A percentile compares a stretch with the other conserved stretches of the same genome.
Conservation (phyloP, 345 rosid species). For the Trapa bicornis region DNA sequence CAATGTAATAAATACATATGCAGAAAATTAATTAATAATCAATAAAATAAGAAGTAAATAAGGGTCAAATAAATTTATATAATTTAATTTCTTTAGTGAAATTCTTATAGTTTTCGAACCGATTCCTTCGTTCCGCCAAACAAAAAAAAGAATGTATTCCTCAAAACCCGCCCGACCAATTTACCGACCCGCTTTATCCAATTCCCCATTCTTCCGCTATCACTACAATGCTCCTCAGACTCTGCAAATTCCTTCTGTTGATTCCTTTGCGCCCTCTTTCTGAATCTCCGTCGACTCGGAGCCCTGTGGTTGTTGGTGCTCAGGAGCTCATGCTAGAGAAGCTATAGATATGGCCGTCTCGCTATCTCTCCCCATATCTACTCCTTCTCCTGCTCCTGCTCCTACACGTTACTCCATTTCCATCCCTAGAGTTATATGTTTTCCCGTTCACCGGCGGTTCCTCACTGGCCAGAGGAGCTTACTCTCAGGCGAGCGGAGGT, state of each 20-base stretch:
- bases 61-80: no score
- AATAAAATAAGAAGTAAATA: no score
- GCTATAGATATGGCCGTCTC: slow-evolving; percentile 22
- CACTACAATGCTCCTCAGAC: not conserved
- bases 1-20: no score
- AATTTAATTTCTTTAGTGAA: no score
- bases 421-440: slow-evolving; percentile 1
- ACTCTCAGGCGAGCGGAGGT: slow-evolving; percentile 17
- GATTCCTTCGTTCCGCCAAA: no score
- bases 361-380: slow-evolving; percentile 21
- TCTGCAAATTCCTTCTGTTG: not conserved
- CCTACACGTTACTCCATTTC: slow-evolving; percentile 19
- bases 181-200: slow-evolving; percentile 6
- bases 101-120: no score
- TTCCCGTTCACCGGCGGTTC: slow-evolving; percentile 15
- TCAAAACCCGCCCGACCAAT: not conserved
- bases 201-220: not conserved
- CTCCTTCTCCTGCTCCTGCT: slow-evolving; percentile 23
- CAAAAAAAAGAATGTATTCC: no score
- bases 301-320: slow-evolving; percentile 2
- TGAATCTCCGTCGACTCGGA: slow-evolving; percentile 15
- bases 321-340: slow-evolving; percentile 20
- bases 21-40: no score
- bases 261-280: slow-evolving; percentile 4
- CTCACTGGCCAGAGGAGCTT: slow-evolving; percentile 7